Evolutionary conservation across 1,139 yeast genomes (phyloP).

Genomic region (Saccharomyces pastorianus): DNA sequence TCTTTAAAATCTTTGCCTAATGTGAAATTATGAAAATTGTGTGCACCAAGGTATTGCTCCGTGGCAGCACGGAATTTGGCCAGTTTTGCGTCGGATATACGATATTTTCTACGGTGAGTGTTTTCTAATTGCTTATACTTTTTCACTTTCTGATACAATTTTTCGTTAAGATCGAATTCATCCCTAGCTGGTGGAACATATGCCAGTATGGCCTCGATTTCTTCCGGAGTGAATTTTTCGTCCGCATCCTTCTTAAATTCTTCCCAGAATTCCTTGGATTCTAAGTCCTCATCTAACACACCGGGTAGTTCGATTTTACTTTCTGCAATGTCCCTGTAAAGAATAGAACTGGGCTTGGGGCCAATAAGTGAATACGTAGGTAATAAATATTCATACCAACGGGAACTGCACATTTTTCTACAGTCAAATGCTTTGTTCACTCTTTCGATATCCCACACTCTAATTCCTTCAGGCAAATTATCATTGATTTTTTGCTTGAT

Average conservation of each 20-base stretch:
- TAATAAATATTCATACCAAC: constrained; percentile 85
- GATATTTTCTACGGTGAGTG: constrained; percentile 56
- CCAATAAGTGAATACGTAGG: constrained; percentile 87
- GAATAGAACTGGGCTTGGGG: constrained; percentile 68
- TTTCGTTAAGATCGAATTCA: constrained; percentile 32
- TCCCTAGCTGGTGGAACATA: constrained; percentile 34
- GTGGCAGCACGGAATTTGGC: constrained; percentile 58
- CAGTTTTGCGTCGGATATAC: constrained; percentile 56
- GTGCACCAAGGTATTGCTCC: constrained; percentile 75
- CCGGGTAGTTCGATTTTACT: constrained; percentile 53
- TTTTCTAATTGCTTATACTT: constrained; percentile 61
- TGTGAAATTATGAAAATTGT: constrained; percentile 93
- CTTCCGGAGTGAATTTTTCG: constrained; percentile 42
- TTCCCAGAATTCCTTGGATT: constrained; percentile 69
- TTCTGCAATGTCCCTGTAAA: constrained; percentile 51
- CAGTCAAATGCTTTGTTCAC: constrained; percentile 90
- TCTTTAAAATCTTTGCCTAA: constrained; percentile 82
- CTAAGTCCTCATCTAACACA: constrained; percentile 51
- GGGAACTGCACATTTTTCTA: constrained; percentile 87
- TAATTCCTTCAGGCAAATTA: constrained; percentile 71
- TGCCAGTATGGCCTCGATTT: constrained; percentile 33
- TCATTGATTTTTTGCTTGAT: constrained; percentile 65
- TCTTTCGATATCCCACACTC: constrained; percentile 89
- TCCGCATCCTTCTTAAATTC: constrained; percentile 40
- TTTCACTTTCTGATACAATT: constrained; percentile 39